Conservation (phyloP, 495 filamentous ascomycete species). For the Aspergillus avenaceus region DNA sequence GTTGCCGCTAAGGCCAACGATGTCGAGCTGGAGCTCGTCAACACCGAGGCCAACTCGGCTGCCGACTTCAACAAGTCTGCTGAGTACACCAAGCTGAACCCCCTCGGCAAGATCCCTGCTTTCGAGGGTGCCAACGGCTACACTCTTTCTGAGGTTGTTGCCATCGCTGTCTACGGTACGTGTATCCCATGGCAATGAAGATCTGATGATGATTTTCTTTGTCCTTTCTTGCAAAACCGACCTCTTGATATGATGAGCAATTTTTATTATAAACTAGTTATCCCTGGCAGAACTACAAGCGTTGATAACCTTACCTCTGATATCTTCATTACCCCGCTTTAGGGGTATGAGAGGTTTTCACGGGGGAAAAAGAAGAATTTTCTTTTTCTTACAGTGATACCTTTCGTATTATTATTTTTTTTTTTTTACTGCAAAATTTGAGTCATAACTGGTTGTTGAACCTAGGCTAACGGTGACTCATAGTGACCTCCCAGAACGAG, state of each 20-base stretch:
- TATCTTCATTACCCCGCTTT: conserved; percentile 31
- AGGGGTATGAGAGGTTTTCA: no score
- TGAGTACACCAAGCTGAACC: conserved; percentile 82
- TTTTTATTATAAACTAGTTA: conserved; percentile 78
- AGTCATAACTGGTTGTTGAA: neutral
- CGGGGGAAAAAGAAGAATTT: conserved; percentile 3
- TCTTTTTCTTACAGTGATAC: no score
- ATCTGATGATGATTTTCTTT: neutral
- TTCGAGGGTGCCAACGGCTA: conserved; percentile 94
- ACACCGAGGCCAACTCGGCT: conserved; percentile 48
- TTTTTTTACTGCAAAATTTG: conserved; percentile 1
- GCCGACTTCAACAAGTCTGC: conserved; percentile 39
- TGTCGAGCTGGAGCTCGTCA: conserved; percentile 80
- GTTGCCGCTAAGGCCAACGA: conserved; percentile 95
- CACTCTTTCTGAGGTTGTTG: conserved; percentile 81
- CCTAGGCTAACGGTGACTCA: conserved; percentile 26
- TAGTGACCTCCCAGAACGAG: conserved; percentile 99
- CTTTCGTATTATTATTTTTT: no score
- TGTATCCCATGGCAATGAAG: conserved; percentile 26
- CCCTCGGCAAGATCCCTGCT: conserved; percentile 84
- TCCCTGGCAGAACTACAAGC: conserved; percentile 92
- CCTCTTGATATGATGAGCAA: conserved; percentile 69
- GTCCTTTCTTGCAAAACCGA: neutral
- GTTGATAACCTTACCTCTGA: conserved; percentile 76
- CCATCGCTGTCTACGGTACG: conserved; percentile 96